Conservation (phyloP, 768 basidiomycete genomes). For the Mycena maculata region DNA sequence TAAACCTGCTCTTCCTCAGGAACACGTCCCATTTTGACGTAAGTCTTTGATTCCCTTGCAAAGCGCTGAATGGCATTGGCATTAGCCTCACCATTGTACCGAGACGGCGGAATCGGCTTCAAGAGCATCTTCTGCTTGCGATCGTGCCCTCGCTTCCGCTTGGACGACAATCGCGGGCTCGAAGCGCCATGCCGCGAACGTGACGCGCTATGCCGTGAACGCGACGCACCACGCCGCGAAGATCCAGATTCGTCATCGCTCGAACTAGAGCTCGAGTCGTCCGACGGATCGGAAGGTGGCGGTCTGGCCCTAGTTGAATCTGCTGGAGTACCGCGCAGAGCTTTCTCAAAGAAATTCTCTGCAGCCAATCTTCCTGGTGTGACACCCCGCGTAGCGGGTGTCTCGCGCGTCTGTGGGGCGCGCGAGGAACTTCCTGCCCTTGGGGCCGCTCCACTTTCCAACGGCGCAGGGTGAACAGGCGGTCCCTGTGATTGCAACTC, state of each 20-base stretch:
- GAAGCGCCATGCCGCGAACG: no score
- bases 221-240: neutral
- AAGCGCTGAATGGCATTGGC: constrained; percentile 38
- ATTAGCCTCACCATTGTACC: constrained; percentile 41
- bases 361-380: neutral
- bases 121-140: constrained; percentile 20
- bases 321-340: neutral
- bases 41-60: constrained; percentile 36
- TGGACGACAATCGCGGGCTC: neutral
- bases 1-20: no score
- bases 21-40: no score
- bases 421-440: no score
- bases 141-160: neutral
- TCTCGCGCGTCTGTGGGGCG: no score
- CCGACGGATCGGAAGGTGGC: neutral
- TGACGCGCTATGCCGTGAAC: no score
- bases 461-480: no score
- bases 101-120: constrained; percentile 37
- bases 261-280: neutral
- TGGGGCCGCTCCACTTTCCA: no score
- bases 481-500: no score
- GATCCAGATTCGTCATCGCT: neutral
- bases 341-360: constrained; percentile 1
- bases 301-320: neutral
- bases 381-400: no score